Evolutionary conservation across 2,329 filamentous ascomycete species (phyloP).

Genomic region (Pyrenophora graminea): DNA sequence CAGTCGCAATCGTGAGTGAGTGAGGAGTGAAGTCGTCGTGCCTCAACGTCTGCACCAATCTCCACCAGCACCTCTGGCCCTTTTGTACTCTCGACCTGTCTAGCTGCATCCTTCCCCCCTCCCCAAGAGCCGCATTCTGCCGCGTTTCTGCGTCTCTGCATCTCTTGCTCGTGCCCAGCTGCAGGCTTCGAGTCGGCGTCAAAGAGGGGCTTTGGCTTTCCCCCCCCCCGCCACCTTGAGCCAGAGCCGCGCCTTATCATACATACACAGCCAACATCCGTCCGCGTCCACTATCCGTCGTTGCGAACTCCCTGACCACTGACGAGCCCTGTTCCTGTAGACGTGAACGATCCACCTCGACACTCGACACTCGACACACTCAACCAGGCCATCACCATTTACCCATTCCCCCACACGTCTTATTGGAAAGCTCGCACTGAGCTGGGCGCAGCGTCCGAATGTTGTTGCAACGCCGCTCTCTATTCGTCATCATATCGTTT

Average conservation of each 20-base stretch:
- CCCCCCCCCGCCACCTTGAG: conserved; percentile 25
- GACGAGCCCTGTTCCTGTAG: conserved; percentile 11
- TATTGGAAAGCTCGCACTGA: conserved; percentile 6
- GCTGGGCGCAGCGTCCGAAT: conserved; percentile 36
- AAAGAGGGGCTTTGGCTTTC: conserved; percentile 18
- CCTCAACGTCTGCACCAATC: conserved; percentile 31
- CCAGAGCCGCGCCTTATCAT: conserved; percentile 30
- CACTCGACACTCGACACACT: conserved; percentile 19
- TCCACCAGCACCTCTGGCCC: conserved; percentile 5
- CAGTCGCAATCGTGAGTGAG: conserved; percentile 34
- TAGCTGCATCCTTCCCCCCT: conserved; percentile 16
- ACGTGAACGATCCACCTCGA: conserved; percentile 13
- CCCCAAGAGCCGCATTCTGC: conserved; percentile 32
- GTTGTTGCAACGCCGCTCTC: conserved; percentile 40
- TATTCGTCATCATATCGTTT: conserved; percentile 44
- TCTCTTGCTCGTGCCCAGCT: conserved; percentile 30
- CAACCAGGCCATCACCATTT: neutral
- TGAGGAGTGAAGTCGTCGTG: conserved; percentile 6
- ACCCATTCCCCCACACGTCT: conserved; percentile 6
- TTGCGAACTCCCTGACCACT: conserved; percentile 25
- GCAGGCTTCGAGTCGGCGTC: conserved; percentile 28
- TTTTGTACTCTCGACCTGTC: conserved; percentile 26
- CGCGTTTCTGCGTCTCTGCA: conserved; percentile 5
- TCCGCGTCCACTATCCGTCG: conserved; percentile 32
- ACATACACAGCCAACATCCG: conserved; percentile 22